Base-by-base conservation (phyloP, 305 asterid genomes). In the Ajuga reptans region DNA sequence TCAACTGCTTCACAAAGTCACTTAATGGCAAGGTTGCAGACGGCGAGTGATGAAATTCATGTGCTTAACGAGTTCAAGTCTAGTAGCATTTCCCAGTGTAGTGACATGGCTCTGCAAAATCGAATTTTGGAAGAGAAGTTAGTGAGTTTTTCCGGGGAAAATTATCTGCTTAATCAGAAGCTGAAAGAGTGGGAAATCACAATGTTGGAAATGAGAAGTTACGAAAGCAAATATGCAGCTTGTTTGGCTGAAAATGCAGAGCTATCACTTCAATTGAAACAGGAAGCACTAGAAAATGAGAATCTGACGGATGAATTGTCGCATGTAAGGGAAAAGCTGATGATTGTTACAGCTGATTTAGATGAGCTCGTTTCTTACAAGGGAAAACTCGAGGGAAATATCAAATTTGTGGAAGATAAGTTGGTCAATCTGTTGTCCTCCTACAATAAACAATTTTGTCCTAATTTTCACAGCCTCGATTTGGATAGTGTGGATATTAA, bases 51-150 rank as follows among this genome's bases (percentile, higher is more conserved):
- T 68, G 95, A 94, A 64, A 78, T 86, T 73, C 82, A 79, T 37
- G 73, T 56, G 7, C 92, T 94, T 56, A 84, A 78, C 14, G 85
- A 87, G 78, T 84, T 77, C 77, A 89, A 87, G 72, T 84, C 83
- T 18, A 84, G 80, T 69, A 84, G 85, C 78, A 69, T 83, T 73
- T 84, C 86, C 56, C 85, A 79, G 69, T 79, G 66, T 69, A 82
- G 78, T 73, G 95, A 89, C 68, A 41, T 87, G 86, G 82, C 85
- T 78, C 63, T 80, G 79, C 88, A 86, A 71, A 91, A 89, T 80
- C 89, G 81, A 68, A 79, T 71, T 64, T 75, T 87, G 62, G 96
- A 86, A 82, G 87, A 87, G 55, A 83, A 85, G 69, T 71, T 94
- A 45, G 72, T 27, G 75, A 83, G 68, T 52, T 43, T 81, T 69